These are phyloP conservation scores for Takashimella koratensis DNA, from an alignment of 1,284 basidiomycete genomes.

Conservation along the genomic window DNA sequence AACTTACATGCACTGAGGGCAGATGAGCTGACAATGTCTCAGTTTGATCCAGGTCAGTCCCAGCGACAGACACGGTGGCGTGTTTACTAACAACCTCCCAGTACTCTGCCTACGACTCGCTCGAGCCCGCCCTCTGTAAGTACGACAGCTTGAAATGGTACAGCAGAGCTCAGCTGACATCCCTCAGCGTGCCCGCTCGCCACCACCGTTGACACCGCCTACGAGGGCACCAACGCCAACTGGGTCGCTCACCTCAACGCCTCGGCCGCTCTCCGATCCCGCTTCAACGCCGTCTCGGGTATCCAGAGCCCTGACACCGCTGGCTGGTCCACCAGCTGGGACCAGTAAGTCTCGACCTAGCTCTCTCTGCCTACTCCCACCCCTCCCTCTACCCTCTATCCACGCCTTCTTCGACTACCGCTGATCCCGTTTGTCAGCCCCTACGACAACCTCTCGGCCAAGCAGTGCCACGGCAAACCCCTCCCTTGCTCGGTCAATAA, in stretches of 20 bases:
- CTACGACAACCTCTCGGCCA: slow-evolving; percentile 40
- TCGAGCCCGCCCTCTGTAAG: slow-evolving; percentile 30
- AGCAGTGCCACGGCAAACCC: slow-evolving; percentile 35
- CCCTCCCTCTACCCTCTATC: no score
- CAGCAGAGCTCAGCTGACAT: not conserved
- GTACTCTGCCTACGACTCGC: slow-evolving; percentile 28
- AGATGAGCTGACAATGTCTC: no score
- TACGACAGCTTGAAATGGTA: not conserved
- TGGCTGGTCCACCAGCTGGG: slow-evolving; percentile 34
- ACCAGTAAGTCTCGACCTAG: slow-evolving; percentile 40
- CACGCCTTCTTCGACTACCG: not conserved
- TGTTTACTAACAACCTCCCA: no score
- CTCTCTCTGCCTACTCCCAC: no score
- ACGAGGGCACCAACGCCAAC: slow-evolving; percentile 14
- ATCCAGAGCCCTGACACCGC: slow-evolving; percentile 24
- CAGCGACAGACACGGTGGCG: no score
- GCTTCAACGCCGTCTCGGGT: slow-evolving; percentile 33
- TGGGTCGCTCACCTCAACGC: slow-evolving; percentile 30
- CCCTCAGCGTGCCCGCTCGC: slow-evolving; percentile 21
- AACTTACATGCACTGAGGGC: no score
- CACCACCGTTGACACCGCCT: slow-evolving; percentile 2
- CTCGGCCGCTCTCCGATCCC: slow-evolving; percentile 14
- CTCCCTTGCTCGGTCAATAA: slow-evolving; percentile 35
- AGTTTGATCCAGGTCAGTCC: no score
- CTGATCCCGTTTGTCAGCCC: slow-evolving; percentile 17